These are phyloP conservation scores for Trichosporon asahii DNA, from an alignment of 1,284 basidiomycete species.

Conservation along the genomic window DNA sequence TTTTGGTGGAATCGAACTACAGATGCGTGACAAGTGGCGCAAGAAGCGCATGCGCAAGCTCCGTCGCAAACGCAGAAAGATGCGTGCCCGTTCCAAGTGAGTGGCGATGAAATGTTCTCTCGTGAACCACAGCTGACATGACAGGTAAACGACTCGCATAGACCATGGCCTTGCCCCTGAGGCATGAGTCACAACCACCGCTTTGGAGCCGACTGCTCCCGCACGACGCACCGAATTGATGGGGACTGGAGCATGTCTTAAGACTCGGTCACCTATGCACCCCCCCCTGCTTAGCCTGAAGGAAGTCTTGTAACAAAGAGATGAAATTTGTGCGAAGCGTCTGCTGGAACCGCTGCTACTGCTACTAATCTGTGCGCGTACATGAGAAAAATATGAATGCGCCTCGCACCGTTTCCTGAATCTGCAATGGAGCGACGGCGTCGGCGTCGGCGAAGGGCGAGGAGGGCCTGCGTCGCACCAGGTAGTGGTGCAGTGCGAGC, in stretches of 20 bases:
- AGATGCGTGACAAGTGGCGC: slow-evolving; percentile 29
- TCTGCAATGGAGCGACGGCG: background rate
- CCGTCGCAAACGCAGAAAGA: slow-evolving; percentile 28
- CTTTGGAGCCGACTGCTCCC: background rate
- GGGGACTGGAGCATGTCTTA: background rate
- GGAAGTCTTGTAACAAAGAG: background rate
- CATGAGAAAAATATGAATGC: background rate
- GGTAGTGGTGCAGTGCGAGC: background rate
- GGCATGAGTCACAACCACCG: slow-evolving; percentile 4
- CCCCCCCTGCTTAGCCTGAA: slow-evolving; percentile 8
- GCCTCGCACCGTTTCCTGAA: background rate
- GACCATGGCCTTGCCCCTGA: background rate
- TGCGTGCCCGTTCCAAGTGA: slow-evolving; percentile 29
- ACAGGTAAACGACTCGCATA: slow-evolving; percentile 18
- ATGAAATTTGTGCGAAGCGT: slow-evolving; percentile 11
- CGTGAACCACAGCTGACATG: background rate
- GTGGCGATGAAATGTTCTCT: background rate
- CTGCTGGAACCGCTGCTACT: background rate
- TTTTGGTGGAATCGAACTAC: background rate
- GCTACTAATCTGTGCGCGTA: background rate
- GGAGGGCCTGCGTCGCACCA: background rate
- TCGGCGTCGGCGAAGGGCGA: background rate
- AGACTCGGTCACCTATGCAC: slow-evolving; percentile 5
- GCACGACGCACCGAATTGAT: background rate
- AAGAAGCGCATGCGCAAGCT: slow-evolving; percentile 32